A percentile compares a stretch with the other conserved stretches of the same genome.
Conservation (phyloP, 352 stramenopile species). For the Pythium guiyangense region DNA sequence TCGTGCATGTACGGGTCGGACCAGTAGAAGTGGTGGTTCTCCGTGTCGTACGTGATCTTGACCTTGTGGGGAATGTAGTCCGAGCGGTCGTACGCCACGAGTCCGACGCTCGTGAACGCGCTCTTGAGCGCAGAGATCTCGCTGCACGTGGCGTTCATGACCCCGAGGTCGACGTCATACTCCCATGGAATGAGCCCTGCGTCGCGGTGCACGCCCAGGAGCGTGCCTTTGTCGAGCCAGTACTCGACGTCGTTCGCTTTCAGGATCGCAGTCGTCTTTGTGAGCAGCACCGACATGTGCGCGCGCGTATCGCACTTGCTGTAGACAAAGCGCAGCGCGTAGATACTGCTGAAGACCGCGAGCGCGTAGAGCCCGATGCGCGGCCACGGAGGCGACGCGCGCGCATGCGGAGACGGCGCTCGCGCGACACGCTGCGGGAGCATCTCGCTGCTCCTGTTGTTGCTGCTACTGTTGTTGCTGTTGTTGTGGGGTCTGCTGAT, state of each 20-base stretch:
- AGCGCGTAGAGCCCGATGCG: slow-evolving; percentile 25
- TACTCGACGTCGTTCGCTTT: slow-evolving; percentile 69
- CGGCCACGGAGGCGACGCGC: slow-evolving; percentile 10
- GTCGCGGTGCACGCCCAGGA: slow-evolving; percentile 66
- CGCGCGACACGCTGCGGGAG: slow-evolving; percentile 16
- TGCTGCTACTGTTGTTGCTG: background rate
- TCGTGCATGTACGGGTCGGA: slow-evolving; percentile 70
- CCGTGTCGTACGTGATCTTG: slow-evolving; percentile 80
- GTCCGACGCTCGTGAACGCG: slow-evolving; percentile 52
- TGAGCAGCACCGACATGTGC: slow-evolving; percentile 65
- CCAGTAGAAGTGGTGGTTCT: slow-evolving; percentile 81
- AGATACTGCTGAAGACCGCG: slow-evolving; percentile 20
- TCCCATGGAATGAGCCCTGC: slow-evolving; percentile 74
- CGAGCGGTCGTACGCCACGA: slow-evolving; percentile 60
- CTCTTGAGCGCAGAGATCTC: slow-evolving; percentile 65
- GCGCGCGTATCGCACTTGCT: slow-evolving; percentile 70
- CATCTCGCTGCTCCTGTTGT: slow-evolving; percentile 1
- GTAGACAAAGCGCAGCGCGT: slow-evolving; percentile 53
- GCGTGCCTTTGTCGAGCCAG: slow-evolving; percentile 79
- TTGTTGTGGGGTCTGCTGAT: background rate
- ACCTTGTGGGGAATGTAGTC: slow-evolving; percentile 79
- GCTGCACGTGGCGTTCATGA: slow-evolving; percentile 67
- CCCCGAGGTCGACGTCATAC: slow-evolving; percentile 76
- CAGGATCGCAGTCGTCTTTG: slow-evolving; percentile 58
- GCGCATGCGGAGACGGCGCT: slow-evolving; percentile 8